Evolutionary conservation across 2,329 filamentous ascomycete genomes (phyloP), one percentile per base, ranked within the genome.

Genomic region (Sporothrix inflata): DNA sequence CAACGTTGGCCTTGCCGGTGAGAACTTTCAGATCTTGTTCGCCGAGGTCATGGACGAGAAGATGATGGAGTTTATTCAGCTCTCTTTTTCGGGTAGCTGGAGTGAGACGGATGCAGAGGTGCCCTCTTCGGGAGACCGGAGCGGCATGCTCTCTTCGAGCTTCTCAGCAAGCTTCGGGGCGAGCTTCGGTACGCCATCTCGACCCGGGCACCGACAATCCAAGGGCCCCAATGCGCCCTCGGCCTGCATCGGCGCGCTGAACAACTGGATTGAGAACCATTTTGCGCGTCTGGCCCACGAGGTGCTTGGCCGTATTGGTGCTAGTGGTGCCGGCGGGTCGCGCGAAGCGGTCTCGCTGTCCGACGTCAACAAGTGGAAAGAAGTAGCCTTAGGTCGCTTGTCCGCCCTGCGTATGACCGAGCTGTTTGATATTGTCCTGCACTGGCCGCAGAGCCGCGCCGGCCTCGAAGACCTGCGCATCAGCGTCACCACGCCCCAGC

Each of bases 371-470:
- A 88, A 88, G 74, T 94, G 91, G 87, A 91, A 91, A 78, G 88
- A 91, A 53, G 90, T 91, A 76, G 91, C 90, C 19, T 80, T 93
- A 60, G 88, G 87, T 2, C 87, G 90, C 60, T 85, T 95, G 19
- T 92, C 92, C 2, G 86, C 88, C 21, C 83, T 92, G 65, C 87
- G 93, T 57, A 92, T 91, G 61, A 84, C 87, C 8, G 90, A 94
- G 77, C 83, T 96, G 11, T 95, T 94, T 77, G 91, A 94, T 77
- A 94, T 95, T 77, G 90, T 94, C 61, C 85, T 92, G 72, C 85
- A 87, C 72, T 96, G 92, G 92, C 91, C 92, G 4, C 81, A 86
- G 47, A 93, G 91, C 75, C 85, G 87, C 71, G 90, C 90, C 2
- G 93, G 91, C 0, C 85, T 96, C 2, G 87, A 93, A 40, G 93